Evolutionary conservation across 768 basidiomycete species (phyloP).

Genomic region (Hygrocybe punicea): DNA sequence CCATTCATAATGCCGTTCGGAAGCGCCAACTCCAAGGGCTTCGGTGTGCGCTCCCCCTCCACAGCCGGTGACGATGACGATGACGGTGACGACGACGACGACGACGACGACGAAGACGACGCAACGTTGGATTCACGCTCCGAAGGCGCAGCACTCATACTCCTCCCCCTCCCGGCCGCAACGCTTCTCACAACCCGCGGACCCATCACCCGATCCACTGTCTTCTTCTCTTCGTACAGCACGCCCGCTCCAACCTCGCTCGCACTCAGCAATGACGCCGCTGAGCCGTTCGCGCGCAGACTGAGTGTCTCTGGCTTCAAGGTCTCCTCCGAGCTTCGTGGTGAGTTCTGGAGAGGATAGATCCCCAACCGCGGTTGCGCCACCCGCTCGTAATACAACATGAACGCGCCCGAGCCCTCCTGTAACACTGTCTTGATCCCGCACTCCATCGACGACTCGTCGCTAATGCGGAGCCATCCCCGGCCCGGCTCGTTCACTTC

Average conservation of each 20-base stretch:
- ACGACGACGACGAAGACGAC: constrained; percentile 14
- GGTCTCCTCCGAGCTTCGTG: constrained; percentile 62
- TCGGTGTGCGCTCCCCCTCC: neutral
- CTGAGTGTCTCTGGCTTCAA: constrained; percentile 45
- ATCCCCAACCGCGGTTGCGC: constrained; percentile 15
- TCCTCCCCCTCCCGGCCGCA: constrained; percentile 43
- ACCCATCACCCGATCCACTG: constrained; percentile 32
- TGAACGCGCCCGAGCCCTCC: constrained; percentile 77
- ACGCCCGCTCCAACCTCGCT: constrained; percentile 5
- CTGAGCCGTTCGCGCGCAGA: constrained; percentile 35
- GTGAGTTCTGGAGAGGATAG: constrained; percentile 10
- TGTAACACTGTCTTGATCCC: constrained; percentile 70
- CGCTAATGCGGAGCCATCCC: constrained; percentile 88
- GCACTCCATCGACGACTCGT: constrained; percentile 74
- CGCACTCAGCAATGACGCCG: constrained; percentile 37
- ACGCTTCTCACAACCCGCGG: constrained; percentile 57
- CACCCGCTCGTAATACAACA: constrained; percentile 90
- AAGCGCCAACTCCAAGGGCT: neutral
- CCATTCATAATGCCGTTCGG: constrained; percentile 3
- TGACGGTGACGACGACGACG: constrained; percentile 15
- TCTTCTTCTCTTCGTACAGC: constrained; percentile 5
- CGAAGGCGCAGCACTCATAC: constrained; percentile 27
- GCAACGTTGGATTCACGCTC: constrained; percentile 24
- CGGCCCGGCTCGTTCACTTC: constrained; percentile 49
- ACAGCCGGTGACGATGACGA: neutral